These are phyloP conservation scores for Cornus kousa DNA, from an alignment of 148 eudicot genomes.

Conservation along the genomic window DNA sequence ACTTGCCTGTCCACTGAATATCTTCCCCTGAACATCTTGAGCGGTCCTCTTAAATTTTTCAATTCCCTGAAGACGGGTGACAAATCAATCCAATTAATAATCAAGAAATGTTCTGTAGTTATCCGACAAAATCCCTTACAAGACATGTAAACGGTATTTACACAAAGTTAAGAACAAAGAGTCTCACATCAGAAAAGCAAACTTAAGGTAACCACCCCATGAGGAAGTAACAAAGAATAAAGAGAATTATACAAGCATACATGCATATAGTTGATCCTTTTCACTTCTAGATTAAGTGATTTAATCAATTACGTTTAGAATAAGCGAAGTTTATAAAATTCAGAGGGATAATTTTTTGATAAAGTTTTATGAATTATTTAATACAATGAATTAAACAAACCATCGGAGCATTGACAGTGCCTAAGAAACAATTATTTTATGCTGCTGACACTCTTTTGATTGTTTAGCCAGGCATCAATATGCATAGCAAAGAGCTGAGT, in stretches of 20 bases:
- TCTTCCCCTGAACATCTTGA: slow-evolving; percentile 71
- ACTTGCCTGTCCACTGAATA: slow-evolving; percentile 74
- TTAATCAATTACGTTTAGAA: too few species aligned
- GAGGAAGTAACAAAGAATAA: not conserved
- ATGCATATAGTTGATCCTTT: not conserved
- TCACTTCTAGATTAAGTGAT: not conserved
- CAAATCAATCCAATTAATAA: not conserved
- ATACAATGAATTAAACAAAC: not conserved
- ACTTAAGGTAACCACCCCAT: not conserved
- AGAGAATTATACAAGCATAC: not conserved
- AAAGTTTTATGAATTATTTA: too few species aligned
- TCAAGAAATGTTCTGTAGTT: not conserved
- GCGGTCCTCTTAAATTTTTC: slow-evolving; percentile 84
- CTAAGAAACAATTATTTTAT: not conserved
- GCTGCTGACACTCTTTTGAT: not conserved
- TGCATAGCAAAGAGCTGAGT: too few species aligned
- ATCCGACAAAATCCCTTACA: not conserved
- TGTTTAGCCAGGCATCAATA: too few species aligned
- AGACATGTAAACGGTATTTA: not conserved
- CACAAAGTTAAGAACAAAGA: not conserved
- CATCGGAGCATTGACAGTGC: not conserved
- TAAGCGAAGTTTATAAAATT: not conserved
- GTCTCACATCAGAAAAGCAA: not conserved
- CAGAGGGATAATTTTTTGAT: not conserved
- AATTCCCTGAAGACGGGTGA: slow-evolving; percentile 57